Percentiles rank a stretch among this genome's conserved stretches.
Evolutionary conservation across 768 basidiomycete genomes (phyloP).

Genomic region (Filobasidium floriforme): DNA sequence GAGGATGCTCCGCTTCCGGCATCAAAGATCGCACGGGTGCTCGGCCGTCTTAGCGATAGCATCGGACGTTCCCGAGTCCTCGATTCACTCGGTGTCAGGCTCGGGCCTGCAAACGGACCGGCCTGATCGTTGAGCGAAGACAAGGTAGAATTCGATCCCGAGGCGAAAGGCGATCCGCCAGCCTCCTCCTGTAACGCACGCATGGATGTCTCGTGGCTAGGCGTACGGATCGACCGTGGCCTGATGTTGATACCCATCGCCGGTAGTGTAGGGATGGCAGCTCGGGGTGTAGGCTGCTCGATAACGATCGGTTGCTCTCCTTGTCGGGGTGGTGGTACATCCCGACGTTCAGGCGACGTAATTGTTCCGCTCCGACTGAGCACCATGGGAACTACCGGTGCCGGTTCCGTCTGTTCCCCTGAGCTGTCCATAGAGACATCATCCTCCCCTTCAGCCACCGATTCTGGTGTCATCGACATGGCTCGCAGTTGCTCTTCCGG

Average conservation of each 20-base stretch:
- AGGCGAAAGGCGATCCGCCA: neutral
- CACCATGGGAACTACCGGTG: neutral
- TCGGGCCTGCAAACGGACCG: neutral
- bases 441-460: neutral
- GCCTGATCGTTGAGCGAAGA: neutral
- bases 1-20: neutral
- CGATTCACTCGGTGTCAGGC: neutral
- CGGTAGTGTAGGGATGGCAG: neutral
- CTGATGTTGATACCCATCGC: neutral
- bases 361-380: neutral
- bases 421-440: neutral
- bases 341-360: neutral
- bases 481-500: neutral
- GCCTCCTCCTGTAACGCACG: neutral
- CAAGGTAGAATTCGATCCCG: neutral
- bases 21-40: conserved; percentile 2
- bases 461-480: conserved; percentile 1
- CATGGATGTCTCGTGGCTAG: neutral
- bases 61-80: neutral
- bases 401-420: neutral
- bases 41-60: neutral
- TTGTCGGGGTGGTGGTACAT: neutral
- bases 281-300: conserved; percentile 3
- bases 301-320: neutral
- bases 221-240: neutral